Conservation (phyloP, 2,329 filamentous ascomycete genomes). For the Cordyceps sp. region DNA sequence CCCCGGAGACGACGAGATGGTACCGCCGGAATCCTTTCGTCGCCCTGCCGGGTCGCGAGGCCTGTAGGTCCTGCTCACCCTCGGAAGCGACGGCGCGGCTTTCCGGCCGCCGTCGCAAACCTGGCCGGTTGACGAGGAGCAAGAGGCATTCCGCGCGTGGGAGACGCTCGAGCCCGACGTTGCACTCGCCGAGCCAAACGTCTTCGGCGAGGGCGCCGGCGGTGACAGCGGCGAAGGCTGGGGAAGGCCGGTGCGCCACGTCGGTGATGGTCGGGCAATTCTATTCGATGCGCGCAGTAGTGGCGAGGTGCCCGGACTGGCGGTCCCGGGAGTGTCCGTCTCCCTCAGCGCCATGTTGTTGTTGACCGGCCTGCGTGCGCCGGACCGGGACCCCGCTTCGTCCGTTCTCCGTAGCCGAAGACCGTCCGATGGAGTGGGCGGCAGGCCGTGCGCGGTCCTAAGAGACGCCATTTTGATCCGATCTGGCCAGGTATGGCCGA, state of each 20-base stretch:
- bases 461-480: conserved; percentile 25
- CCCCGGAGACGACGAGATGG: not conserved
- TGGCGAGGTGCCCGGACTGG: conserved; percentile 5
- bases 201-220: conserved; percentile 25
- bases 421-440: conserved; percentile 20
- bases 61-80: not conserved
- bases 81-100: not conserved
- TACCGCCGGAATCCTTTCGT: not conserved
- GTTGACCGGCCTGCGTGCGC: conserved; percentile 9
- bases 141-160: not conserved
- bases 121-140: not conserved
- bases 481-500: conserved; percentile 1
- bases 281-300: conserved; percentile 7
- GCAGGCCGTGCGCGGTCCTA: conserved; percentile 22
- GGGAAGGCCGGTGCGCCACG: conserved; percentile 9
- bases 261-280: conserved; percentile 8
- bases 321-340: conserved; percentile 5
- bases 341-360: too few species aligned
- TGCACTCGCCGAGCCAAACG: not conserved
- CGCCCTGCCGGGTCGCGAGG: not conserved
- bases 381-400: conserved; percentile 6
- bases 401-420: conserved; percentile 12
- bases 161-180: not conserved
- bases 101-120: not conserved
- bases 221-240: conserved; percentile 7